Base-by-base conservation (phyloP, 345 rosid species). In the Pistacia integerrima region DNA sequence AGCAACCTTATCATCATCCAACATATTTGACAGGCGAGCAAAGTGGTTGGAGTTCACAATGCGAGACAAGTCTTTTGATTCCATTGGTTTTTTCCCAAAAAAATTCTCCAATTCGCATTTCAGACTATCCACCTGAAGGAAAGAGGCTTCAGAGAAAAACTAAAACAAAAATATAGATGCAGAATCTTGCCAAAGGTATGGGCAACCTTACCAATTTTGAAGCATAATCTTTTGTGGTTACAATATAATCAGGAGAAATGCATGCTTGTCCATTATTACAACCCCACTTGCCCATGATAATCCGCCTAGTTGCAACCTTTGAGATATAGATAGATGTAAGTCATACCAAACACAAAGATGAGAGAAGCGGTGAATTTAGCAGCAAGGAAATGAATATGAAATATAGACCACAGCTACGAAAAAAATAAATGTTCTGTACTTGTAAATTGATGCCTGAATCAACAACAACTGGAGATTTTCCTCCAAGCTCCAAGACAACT, bases 191-290 rank as follows among this genome's bases (percentile, higher is more conserved):
- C 63, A 77, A 46, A 77, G 55, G 67, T 46, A 81, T 74, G 58
- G 56, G 38, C 63, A 80, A 79, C 49, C 78, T 82, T 89, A 96
- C 99, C 95, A 96, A 38, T 81, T 91, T 87, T 54, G 86, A 87
- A 71, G 94, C 92, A 81, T 16, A 75, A 52, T 87, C 91, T 81
- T 90, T 94, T 38, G 95, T 91, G 8, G 97, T 91, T 76, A 96
- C 56, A 71, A 92, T 66, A 72, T 94, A 92, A 83, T 96, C 99
- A 33, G 99, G 88, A 75, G 99, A 88, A 73, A 96, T 12, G 52
- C 99, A 96, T 11, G 98, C 92, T 76, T 96, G 99, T 59, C 99
- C 99, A 52, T 90, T 96, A 76, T 94, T 96, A 65, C 86, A 82
- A 25, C 95, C 92, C 99, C 98, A 94, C 87, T 96, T 94, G 61